These are phyloP conservation scores for Pythium phragmitis DNA, from an alignment of 352 stramenopile genomes.

Conservation along the genomic window DNA sequence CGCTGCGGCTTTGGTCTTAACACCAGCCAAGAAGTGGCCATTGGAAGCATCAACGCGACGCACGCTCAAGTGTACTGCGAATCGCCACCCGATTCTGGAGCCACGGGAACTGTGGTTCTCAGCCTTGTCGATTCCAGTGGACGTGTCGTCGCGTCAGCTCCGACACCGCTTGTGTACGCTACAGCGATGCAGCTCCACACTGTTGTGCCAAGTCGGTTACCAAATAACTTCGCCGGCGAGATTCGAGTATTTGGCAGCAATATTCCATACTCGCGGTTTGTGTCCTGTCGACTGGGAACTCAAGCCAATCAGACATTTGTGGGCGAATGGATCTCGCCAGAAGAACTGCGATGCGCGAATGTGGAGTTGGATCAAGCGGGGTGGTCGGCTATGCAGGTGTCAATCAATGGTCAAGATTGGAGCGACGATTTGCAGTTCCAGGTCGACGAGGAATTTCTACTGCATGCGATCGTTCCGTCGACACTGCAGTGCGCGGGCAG, in stretches of 20 bases:
- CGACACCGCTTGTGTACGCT: conserved; percentile 6
- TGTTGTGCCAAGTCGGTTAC: conserved; percentile 4
- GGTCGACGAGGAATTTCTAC: conserved; percentile 1
- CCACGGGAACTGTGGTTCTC: neutral
- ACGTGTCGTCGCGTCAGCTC: neutral
- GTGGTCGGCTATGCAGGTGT: conserved; percentile 7
- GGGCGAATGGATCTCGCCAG: conserved; percentile 19
- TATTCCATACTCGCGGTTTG: conserved; percentile 10
- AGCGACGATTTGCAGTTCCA: conserved; percentile 6
- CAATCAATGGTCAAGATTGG: conserved; percentile 27
- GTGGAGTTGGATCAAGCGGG: neutral
- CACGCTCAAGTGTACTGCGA: conserved; percentile 1
- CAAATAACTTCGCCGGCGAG: conserved; percentile 7
- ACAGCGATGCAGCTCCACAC: neutral
- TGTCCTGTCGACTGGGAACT: conserved; percentile 4
- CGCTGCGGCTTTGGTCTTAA: conserved; percentile 13
- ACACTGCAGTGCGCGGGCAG: neutral
- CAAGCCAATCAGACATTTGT: neutral
- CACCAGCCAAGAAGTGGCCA: neutral
- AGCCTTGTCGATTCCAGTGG: conserved; percentile 6
- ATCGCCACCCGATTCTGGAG: conserved; percentile 5
- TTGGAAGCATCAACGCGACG: neutral
- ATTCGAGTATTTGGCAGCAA: conserved; percentile 7
- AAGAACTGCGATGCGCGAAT: conserved; percentile 7
- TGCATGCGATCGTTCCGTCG: neutral